Evolutionary conservation across 306 rosid species (phyloP), one percentile per base, ranked within the genome.

Genomic region (Styphnolobium japonicum): DNA sequence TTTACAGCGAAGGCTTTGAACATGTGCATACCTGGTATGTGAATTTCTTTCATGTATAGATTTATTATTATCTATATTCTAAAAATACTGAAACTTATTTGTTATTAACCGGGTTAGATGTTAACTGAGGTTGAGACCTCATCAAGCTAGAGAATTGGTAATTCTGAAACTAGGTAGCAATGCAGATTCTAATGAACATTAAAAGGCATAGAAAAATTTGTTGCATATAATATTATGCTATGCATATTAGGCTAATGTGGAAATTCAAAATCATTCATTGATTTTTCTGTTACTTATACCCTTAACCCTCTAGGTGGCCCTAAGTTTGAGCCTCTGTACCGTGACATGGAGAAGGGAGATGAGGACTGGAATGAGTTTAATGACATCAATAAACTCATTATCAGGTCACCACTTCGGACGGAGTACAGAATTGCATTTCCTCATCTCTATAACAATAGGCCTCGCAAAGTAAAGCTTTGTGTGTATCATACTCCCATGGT

Each of bases 311-410:
- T 85, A 95, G 99, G 99, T 75, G 99, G 99, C 65, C 99, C 99
- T 45, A 95, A 95, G 67, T 95, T 95, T 85, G 99, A 95, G 91
- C 99, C 99, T 14, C 85, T 95, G 82, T 95, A 95, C 71, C 97
- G 99, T 31, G 99, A 95, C 83, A 95, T 95, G 99, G 99, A 95
- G 89, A 95, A 95, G 84, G 99, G 99, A 67, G 99, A 95, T 70
- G 99, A 93, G 84, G 99, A 95, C 76, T 95, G 99, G 99, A 95
- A 95, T 80, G 99, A 95, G 92, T 95, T 95, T 77, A 95, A 95
- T 85, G 99, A 95, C 88, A 95, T 95, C 55, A 95, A 95, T 87
- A 95, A 95, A 67, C 99, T 95, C 78, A 93, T 95, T 81, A 95
- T 95, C 63, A 94, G 99, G 87, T 95, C 99, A 7, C 99, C 99